phyloP scores from a whole-genome alignment of 2,329 filamentous ascomycete species.

The Fusarium sp. region DNA sequence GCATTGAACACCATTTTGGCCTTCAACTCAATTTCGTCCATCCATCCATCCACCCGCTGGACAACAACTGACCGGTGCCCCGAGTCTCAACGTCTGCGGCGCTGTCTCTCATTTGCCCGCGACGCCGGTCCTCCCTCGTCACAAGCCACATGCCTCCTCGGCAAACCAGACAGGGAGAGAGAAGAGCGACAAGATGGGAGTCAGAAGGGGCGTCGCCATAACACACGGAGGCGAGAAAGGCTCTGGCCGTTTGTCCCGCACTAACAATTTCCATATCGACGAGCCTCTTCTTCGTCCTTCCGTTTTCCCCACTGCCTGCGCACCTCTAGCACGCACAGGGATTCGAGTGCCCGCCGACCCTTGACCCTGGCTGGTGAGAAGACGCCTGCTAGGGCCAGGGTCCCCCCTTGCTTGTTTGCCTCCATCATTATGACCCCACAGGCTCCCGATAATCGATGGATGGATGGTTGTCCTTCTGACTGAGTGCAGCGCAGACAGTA shows the following conservation, averaged over 20 bases:
- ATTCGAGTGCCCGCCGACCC: slow-evolving; percentile 28
- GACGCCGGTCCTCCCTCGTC: slow-evolving; percentile 27
- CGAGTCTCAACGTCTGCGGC: slow-evolving; percentile 8
- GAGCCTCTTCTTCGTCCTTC: slow-evolving; percentile 25
- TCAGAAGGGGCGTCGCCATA: slow-evolving; percentile 29
- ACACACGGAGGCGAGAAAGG: slow-evolving; percentile 23
- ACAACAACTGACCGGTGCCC: slow-evolving; percentile 5
- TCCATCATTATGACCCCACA: slow-evolving; percentile 36
- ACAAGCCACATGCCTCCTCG: slow-evolving; percentile 33
- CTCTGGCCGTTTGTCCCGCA: slow-evolving; percentile 31
- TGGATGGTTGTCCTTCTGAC: slow-evolving; percentile 37
- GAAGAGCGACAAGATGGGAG: neutral
- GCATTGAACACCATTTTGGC: neutral
- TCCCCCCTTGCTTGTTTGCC: slow-evolving; percentile 31
- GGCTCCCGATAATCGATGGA: slow-evolving; percentile 37
- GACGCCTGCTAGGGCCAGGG: slow-evolving; percentile 27
- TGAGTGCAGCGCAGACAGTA: slow-evolving; percentile 15
- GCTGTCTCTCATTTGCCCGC: neutral
- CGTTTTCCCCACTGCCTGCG: slow-evolving; percentile 16
- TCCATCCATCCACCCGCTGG: neutral
- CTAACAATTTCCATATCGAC: slow-evolving; percentile 42
- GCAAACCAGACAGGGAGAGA: slow-evolving; percentile 12
- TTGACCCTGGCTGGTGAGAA: slow-evolving; percentile 33
- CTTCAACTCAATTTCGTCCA: slow-evolving; percentile 10
- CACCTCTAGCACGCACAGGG: slow-evolving; percentile 23